These are phyloP conservation scores for Chondrostereum purpureum DNA, from an alignment of 1,284 basidiomycete genomes.

Conservation along the genomic window DNA sequence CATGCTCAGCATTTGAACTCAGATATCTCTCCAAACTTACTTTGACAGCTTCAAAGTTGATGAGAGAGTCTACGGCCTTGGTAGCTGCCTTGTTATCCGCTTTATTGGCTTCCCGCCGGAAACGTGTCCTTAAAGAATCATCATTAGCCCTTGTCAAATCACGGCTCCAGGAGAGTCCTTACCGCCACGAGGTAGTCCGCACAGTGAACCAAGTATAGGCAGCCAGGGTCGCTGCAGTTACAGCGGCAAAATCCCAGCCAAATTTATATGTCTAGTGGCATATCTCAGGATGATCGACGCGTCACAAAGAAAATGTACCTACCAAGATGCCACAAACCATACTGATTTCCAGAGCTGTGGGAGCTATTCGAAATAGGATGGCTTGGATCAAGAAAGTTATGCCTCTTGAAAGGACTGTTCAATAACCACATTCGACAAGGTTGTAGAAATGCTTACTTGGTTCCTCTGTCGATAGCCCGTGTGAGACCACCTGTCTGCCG, in stretches of 20 bases:
- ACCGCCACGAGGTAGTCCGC: slow-evolving; percentile 93
- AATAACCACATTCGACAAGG: slow-evolving; percentile 6
- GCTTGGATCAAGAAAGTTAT: slow-evolving; percentile 94
- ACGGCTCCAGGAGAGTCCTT: slow-evolving; percentile 15
- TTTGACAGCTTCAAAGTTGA: slow-evolving; percentile 99
- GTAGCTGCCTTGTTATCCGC: slow-evolving; percentile 97
- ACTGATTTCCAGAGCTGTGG: slow-evolving; percentile 92
- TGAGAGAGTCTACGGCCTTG: slow-evolving; percentile 88
- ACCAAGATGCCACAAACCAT: slow-evolving; percentile 97
- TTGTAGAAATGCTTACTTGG: slow-evolving; percentile 59
- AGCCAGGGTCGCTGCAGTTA: slow-evolving; percentile 81
- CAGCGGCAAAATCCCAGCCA: slow-evolving; percentile 92
- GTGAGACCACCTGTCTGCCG: slow-evolving; percentile 95
- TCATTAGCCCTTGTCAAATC: background rate
- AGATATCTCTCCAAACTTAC: no score
- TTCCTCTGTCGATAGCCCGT: slow-evolving; percentile 93
- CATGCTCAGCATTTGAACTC: no score
- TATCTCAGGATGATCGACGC: slow-evolving; percentile 7
- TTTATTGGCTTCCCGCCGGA: slow-evolving; percentile 91
- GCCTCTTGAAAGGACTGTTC: slow-evolving; percentile 56
- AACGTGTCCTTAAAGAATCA: slow-evolving; percentile 67
- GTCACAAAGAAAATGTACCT: slow-evolving; percentile 16
- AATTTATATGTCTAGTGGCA: slow-evolving; percentile 79
- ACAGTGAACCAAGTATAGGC: slow-evolving; percentile 98
- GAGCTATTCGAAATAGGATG: slow-evolving; percentile 91